Conservation (phyloP, 176 grass and related monocot species). For the Alloteropsis semialata region DNA sequence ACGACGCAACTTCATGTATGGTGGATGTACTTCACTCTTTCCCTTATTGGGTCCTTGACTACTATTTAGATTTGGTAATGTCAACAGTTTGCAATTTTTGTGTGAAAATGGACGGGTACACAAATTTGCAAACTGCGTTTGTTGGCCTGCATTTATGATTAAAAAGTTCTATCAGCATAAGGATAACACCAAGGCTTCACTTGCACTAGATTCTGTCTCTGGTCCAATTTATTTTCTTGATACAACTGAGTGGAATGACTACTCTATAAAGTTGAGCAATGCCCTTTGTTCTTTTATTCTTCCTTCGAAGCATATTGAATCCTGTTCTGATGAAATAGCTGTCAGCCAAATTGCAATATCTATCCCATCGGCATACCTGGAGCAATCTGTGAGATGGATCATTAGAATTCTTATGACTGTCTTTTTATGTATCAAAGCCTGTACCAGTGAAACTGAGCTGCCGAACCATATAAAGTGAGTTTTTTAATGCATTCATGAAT, state of each 20-base stretch:
- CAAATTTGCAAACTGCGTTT: constrained; percentile 87
- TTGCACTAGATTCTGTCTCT: constrained; percentile 30
- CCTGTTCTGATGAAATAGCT: constrained; percentile 42
- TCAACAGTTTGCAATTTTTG: constrained; percentile 73
- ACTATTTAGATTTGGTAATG: constrained; percentile 67
- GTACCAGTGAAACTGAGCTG: constrained; percentile 53
- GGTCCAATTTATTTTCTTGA: constrained; percentile 45
- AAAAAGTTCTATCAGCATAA: constrained; percentile 52
- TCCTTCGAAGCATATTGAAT: constrained; percentile 58
- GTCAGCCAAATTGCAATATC: constrained; percentile 50
- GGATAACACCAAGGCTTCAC: constrained; percentile 7
- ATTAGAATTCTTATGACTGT: constrained; percentile 77
- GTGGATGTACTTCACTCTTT: too few relatives aligned
- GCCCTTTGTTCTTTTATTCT: constrained; percentile 82
- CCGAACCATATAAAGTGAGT: constrained; percentile 74
- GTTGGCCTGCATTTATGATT: constrained; percentile 88
- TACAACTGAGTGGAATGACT: constrained; percentile 70
- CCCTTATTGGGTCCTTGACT: constrained; percentile 49
- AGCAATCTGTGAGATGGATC: constrained; percentile 85
- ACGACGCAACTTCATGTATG: too few relatives aligned
- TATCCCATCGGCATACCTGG: constrained; percentile 64
- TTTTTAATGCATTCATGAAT: background rate
- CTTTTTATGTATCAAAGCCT: constrained; percentile 82
- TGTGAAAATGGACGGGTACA: constrained; percentile 82
- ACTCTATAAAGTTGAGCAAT: constrained; percentile 69